Evolutionary conservation across 257 asterid species (phyloP).

Genomic region (Solanum appendiculatum): DNA sequence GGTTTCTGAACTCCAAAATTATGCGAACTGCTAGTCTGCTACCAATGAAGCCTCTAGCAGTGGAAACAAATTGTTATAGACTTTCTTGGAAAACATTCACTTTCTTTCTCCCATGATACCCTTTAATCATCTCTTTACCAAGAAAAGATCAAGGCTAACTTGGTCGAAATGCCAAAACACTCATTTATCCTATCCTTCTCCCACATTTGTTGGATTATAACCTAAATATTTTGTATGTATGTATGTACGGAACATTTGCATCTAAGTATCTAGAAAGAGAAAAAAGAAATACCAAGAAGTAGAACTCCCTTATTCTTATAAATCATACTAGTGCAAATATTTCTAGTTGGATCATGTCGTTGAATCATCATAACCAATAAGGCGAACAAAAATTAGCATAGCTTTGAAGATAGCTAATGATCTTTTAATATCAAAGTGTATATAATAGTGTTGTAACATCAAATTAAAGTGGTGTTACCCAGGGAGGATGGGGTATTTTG

Average conservation of each 20-base stretch:
- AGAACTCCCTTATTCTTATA: background rate
- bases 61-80: background rate
- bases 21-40: background rate
- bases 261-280: background rate
- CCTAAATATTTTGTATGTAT: background rate
- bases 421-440: no score
- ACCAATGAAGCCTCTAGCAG: background rate
- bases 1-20: background rate
- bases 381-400: background rate
- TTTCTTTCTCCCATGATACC: background rate
- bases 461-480: conserved; percentile 4
- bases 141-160: background rate
- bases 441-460: no score
- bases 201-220: background rate
- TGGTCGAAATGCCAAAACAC: background rate
- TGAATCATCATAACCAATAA: background rate
- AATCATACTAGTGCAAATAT: background rate
- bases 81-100: background rate
- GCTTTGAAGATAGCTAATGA: background rate
- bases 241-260: background rate
- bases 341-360: background rate
- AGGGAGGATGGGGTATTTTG: conserved; percentile 24
- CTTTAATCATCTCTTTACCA: background rate
- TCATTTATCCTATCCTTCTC: background rate
- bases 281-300: no score